These are phyloP conservation scores for Pseudotulostoma volvatum DNA, from an alignment of 495 filamentous ascomycete species.

Conservation along the genomic window DNA sequence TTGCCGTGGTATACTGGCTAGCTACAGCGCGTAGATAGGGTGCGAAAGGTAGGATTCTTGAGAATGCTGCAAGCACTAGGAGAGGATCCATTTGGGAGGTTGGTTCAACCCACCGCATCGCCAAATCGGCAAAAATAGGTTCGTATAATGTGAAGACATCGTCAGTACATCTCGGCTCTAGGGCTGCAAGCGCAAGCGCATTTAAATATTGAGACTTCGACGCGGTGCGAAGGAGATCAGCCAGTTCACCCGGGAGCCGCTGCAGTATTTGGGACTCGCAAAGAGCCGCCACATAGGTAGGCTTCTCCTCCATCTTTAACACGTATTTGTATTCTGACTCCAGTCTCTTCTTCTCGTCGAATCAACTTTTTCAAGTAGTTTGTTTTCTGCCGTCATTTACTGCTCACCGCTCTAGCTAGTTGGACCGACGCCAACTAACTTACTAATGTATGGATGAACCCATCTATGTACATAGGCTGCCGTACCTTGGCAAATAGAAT, in stretches of 20 bases:
- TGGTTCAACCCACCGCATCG: constrained; percentile 51
- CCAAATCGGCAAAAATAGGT: constrained; percentile 58
- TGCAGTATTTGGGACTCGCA: constrained; percentile 30
- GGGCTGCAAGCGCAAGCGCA: constrained; percentile 46
- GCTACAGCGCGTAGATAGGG: constrained; percentile 44
- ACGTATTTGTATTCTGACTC: constrained; percentile 8
- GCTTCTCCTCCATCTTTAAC: constrained; percentile 25
- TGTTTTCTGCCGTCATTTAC: constrained; percentile 19
- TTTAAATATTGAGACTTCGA: constrained; percentile 50
- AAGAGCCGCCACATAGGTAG: constrained; percentile 30
- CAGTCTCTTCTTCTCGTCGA: constrained; percentile 24
- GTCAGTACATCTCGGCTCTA: constrained; percentile 48
- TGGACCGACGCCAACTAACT: no score
- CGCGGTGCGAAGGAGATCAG: constrained; percentile 45
- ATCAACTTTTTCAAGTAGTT: constrained; percentile 8
- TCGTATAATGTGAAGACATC: constrained; percentile 54
- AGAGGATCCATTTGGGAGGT: constrained; percentile 28
- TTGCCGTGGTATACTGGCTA: constrained; percentile 29
- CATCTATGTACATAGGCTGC: no score
- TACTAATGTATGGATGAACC: no score
- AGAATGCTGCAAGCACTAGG: constrained; percentile 52
- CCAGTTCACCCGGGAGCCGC: constrained; percentile 46
- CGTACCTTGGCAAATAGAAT: no score
- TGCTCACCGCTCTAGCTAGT: constrained; percentile 28
- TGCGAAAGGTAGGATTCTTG: constrained; percentile 61